Evolutionary conservation across 164 flowering plant genomes (phyloP), one percentile per base, ranked within the genome.

Genomic region (Umbilicus rupestris): DNA sequence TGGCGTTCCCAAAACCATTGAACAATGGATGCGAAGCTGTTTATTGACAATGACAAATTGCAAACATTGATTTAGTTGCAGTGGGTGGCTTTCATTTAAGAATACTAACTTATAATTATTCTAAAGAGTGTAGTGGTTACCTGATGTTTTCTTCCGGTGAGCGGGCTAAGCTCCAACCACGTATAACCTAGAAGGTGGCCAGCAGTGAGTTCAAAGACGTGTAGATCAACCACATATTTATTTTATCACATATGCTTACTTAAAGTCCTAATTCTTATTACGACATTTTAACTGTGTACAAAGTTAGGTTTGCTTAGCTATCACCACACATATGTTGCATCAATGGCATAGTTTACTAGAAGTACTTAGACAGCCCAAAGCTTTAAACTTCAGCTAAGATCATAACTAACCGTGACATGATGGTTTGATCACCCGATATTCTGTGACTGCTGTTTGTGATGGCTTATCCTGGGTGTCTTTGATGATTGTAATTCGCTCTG

Each of bases 1-100:
- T 30, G 99, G 97, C 46, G 99, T 91, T 71, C 96, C 85, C 76
- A 94, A 74, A 62, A 85, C 92, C 77, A 91, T 96, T 16, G 99
- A 95, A 74, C 97, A 94, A 69, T 94, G 97, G 49, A 94, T 95
- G 1, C 96, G 97, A 26, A 91, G 93, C 99, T 94, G 74, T 71
- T 57, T 28, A 24, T 39, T 65, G 37, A 55, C 39, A 68, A 22
- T 7, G 29, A 20, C 7, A 35, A 35, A 35, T 26, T 3, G 17
- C 16, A 55, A 55, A 12, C 12, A 26, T 7, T 24, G 17, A 52
- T 26, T 28, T 35, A 5, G 7, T 35, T 1, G 33, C 39, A 20
- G 17, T 10, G 16, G 1, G 19, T 16, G 30, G 37, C 39, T 39
- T 17, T 50, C 24, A 3, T 11, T 30, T 60, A 31, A 60, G 39